Percentiles rank a stretch among this genome's conserved stretches.
Conservation (phyloP, 768 basidiomycete species). For the Russula sp. region DNA sequence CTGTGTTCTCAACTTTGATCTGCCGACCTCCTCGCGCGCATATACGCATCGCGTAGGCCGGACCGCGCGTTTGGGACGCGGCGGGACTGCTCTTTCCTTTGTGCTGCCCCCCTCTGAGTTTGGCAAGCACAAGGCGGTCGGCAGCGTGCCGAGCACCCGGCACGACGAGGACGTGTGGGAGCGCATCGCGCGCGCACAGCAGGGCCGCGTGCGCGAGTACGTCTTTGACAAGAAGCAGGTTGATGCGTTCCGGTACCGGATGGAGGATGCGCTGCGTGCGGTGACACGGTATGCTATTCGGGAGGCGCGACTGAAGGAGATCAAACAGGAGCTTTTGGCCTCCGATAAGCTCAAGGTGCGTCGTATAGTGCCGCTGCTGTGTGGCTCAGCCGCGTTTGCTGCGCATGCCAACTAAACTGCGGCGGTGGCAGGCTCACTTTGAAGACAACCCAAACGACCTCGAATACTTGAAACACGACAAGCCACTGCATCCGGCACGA, state of each 20-base stretch:
- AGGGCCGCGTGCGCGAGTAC: conserved; percentile 74
- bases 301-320: conserved; percentile 90
- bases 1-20: conserved; percentile 68
- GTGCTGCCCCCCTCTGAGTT: conserved; percentile 65
- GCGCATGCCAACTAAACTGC: not conserved
- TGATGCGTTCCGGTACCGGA: conserved; percentile 94
- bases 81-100: conserved; percentile 88
- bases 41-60: conserved; percentile 96
- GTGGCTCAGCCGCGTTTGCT: not conserved
- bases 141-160: conserved; percentile 59
- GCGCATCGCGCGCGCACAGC: conserved; percentile 73
- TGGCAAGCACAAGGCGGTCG: conserved; percentile 72
- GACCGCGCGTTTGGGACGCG: conserved; percentile 91
- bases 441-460: conserved; percentile 95
- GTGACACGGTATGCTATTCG: conserved; percentile 82
- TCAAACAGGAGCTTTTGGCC: conserved; percentile 89
- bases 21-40: conserved; percentile 79
- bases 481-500: conserved; percentile 84
- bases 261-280: conserved; percentile 90
- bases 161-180: conserved; percentile 72
- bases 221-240: conserved; percentile 94
- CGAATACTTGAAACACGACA: conserved; percentile 90
- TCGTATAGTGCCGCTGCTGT: not conserved
- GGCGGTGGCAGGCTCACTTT: conserved; percentile 73
- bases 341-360: conserved; percentile 93